Conservation (phyloP, 2,329 filamentous ascomycete genomes). For the Monilinia fructigena region DNA sequence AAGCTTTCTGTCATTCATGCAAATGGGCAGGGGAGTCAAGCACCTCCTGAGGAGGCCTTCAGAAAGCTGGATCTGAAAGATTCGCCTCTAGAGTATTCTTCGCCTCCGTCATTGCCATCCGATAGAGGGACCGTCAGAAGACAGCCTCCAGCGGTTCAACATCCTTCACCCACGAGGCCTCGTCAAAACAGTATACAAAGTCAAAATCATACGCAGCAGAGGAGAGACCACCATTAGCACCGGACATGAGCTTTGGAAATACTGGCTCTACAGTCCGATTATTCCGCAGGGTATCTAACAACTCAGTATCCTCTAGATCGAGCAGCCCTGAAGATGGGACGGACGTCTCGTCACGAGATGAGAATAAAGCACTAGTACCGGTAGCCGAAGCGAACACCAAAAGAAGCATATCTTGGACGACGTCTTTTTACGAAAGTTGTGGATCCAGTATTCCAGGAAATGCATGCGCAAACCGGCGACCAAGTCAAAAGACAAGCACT, state of each 20-base stretch:
- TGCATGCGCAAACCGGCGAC: constrained; percentile 74
- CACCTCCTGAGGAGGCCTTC: constrained; percentile 55
- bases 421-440: constrained; percentile 78
- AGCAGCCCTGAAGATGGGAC: constrained; percentile 34
- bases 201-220: constrained; percentile 33
- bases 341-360: constrained; percentile 46
- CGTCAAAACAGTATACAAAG: constrained; percentile 35
- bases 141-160: constrained; percentile 42
- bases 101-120: constrained; percentile 55
- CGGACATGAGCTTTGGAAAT: constrained; percentile 93
- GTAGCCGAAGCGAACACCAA: constrained; percentile 63
- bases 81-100: constrained; percentile 56
- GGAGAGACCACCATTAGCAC: constrained; percentile 76
- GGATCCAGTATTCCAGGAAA: constrained; percentile 79
- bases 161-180: constrained; percentile 37
- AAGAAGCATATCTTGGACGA: constrained; percentile 77
- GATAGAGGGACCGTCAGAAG: constrained; percentile 55
- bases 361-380: constrained; percentile 58
- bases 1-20: constrained; percentile 57
- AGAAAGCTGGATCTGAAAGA: constrained; percentile 61
- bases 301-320: constrained; percentile 41
- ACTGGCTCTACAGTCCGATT: constrained; percentile 87
- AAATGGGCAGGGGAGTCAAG: constrained; percentile 39
- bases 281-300: constrained; percentile 83
- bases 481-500: constrained; percentile 79